Evolutionary conservation across 2,329 filamentous ascomycete genomes (phyloP).

Genomic region (Blastomyces emzantsi): DNA sequence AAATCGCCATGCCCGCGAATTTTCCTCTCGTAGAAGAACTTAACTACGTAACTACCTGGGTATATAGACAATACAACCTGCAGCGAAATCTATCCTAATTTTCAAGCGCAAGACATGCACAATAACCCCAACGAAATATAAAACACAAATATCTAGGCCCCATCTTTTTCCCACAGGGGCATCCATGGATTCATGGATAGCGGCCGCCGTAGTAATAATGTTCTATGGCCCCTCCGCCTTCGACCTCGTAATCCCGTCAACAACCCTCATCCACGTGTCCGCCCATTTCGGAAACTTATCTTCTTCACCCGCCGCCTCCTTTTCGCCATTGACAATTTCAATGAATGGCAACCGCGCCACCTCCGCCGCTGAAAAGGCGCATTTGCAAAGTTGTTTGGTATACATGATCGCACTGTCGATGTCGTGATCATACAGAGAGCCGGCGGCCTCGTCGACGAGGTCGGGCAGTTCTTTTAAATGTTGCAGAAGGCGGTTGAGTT

Average conservation of each 20-base stretch:
- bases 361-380: constrained; percentile 59
- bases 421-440: constrained; percentile 37
- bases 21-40: no score
- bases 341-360: constrained; percentile 66
- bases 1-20: no score
- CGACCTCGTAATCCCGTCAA: constrained; percentile 34
- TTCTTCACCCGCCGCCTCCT: constrained; percentile 23
- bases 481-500: constrained; percentile 29
- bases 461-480: constrained; percentile 32
- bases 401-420: constrained; percentile 27
- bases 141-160: no score
- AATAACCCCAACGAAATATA: no score
- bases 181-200: background rate
- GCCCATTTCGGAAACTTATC: constrained; percentile 77
- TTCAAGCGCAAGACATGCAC: no score
- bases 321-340: constrained; percentile 48
- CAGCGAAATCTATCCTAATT: no score
- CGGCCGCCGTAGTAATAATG: background rate
- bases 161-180: background rate
- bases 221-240: background rate
- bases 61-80: no score
- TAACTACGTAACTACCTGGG: no score
- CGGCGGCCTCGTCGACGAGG: constrained; percentile 39
- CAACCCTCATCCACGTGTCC: constrained; percentile 44
- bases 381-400: constrained; percentile 25